Conservation (phyloP, 805 yeast genomes). For the Saccharomycopsis babjevae region DNA sequence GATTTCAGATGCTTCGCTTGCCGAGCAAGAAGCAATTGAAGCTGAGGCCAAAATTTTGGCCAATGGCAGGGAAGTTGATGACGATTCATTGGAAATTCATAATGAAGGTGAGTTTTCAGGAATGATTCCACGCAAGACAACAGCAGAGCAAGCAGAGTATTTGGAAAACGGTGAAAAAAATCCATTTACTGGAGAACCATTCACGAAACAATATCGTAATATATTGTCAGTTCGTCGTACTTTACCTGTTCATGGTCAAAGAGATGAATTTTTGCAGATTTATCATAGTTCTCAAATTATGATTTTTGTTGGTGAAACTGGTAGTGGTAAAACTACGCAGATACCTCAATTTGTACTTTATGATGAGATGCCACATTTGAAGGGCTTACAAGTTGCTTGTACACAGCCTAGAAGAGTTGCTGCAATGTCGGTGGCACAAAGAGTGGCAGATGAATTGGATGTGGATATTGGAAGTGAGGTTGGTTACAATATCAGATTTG, state of each 20-base stretch:
- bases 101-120: conserved; percentile 31
- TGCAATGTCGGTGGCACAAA: conserved; percentile 95
- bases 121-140: conserved; percentile 50
- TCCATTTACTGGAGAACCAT: conserved; percentile 67
- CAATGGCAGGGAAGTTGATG: not conserved
- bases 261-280: conserved; percentile 75
- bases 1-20: conserved; percentile 19
- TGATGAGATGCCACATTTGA: conserved; percentile 79
- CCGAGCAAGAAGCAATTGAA: conserved; percentile 24
- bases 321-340: conserved; percentile 98
- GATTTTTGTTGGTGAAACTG: conserved; percentile 99
- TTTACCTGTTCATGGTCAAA: conserved; percentile 88
- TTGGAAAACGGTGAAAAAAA: conserved; percentile 53
- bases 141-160: conserved; percentile 48
- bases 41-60: conserved; percentile 20
- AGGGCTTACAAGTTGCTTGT: conserved; percentile 70
- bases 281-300: conserved; percentile 85
- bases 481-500: conserved; percentile 92
- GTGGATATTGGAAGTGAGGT: conserved; percentile 88
- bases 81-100: conserved; percentile 1
- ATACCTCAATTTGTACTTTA: conserved; percentile 82
- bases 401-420: conserved; percentile 90
- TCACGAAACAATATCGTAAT: conserved; percentile 59
- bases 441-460: conserved; percentile 97
- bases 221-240: conserved; percentile 74